Conservation (phyloP, 306 rosid species). For the Malus domestica region DNA sequence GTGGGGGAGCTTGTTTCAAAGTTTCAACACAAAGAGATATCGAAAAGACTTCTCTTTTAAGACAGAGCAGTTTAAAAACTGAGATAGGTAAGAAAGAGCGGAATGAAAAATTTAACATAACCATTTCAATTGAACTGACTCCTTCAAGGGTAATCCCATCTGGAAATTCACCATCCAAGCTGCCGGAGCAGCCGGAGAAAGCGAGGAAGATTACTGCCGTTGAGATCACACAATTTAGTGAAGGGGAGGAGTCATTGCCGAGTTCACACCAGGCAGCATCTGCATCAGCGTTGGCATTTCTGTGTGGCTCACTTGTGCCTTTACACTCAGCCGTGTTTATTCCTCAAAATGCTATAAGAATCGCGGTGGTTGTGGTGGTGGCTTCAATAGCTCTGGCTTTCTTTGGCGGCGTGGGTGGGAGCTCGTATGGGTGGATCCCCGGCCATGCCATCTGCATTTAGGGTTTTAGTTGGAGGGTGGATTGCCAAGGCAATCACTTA, state of each 20-base stretch:
- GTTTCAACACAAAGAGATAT: constrained; percentile 25
- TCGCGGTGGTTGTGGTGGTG: constrained; percentile 3
- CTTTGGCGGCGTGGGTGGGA: constrained; percentile 10
- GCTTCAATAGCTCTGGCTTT: constrained; percentile 3
- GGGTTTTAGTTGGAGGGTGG: constrained; percentile 26
- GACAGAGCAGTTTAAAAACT: neutral
- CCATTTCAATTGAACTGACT: neutral
- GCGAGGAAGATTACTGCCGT: too few relatives aligned
- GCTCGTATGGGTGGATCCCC: constrained; percentile 14
- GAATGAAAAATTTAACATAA: neutral
- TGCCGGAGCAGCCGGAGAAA: neutral
- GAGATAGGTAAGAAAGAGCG: neutral
- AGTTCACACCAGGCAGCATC: constrained; percentile 18
- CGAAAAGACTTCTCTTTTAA: constrained; percentile 1
- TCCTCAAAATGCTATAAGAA: neutral
- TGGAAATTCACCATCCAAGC: neutral
- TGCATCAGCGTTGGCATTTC: constrained; percentile 20
- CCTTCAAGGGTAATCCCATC: constrained; percentile 2
- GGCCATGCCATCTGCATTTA: neutral
- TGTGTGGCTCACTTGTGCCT: constrained; percentile 19
- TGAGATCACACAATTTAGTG: neutral
- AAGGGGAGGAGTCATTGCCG: constrained; percentile 1
- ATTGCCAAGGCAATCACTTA: constrained; percentile 15
- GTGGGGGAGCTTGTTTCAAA: constrained; percentile 18
- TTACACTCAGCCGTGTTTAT: constrained; percentile 1